These are phyloP conservation scores for Berkeleyomyces basicola DNA, from an alignment of 2,329 filamentous ascomycete genomes.

Conservation along the genomic window DNA sequence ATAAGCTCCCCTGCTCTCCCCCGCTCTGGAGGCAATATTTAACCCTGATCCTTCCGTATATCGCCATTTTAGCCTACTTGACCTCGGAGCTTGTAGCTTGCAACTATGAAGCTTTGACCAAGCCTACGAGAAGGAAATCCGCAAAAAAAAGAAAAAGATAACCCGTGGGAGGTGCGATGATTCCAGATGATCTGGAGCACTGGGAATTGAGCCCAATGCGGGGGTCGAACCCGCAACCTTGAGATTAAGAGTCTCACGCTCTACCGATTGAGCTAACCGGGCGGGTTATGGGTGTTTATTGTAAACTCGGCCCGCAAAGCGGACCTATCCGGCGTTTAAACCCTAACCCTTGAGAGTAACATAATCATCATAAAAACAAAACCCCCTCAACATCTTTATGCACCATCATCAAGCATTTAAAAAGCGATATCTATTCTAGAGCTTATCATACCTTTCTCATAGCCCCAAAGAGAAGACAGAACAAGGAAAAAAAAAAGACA, in stretches of 20 bases:
- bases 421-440: neutral
- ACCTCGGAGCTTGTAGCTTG: neutral
- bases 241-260: constrained; percentile 52
- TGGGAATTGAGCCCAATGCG: constrained; percentile 9
- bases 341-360: too few species aligned
- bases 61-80: constrained; percentile 23
- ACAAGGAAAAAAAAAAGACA: neutral
- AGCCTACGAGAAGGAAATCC: neutral
- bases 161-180: neutral
- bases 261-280: constrained; percentile 54
- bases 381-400: too few species aligned
- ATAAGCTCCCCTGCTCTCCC: neutral
- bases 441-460: neutral
- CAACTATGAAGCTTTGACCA: neutral
- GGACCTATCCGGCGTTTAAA: too few species aligned
- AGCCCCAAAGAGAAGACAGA: neutral
- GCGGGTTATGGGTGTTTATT: constrained; percentile 17
- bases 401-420: too few species aligned
- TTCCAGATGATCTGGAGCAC: neutral
- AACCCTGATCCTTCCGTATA: constrained; percentile 31
- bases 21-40: constrained; percentile 15
- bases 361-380: too few species aligned
- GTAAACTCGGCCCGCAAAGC: too few species aligned
- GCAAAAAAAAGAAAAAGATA: constrained; percentile 3
- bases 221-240: constrained; percentile 27